A percentile compares a stretch with the other conserved stretches of the same genome.
Evolutionary conservation across 345 rosid species (phyloP).

Genomic region (Boechera divaricarpa): DNA sequence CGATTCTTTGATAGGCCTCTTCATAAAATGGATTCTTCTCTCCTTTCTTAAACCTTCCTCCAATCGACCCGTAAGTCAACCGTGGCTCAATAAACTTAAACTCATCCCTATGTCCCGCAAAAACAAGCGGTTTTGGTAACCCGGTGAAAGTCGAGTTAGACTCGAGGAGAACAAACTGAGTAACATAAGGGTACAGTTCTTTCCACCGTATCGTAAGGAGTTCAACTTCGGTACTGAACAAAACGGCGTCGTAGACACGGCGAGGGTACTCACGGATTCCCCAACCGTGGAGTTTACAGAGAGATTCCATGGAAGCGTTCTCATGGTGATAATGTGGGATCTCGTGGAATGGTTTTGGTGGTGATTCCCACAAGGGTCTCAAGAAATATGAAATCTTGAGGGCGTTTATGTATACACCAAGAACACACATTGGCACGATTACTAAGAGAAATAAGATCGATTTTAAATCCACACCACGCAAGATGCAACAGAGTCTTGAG

Average conservation of each 20-base stretch:
- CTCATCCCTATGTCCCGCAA: constrained; percentile 59
- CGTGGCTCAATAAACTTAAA: constrained; percentile 78
- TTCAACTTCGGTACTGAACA: constrained; percentile 83
- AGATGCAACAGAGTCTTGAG: constrained; percentile 85
- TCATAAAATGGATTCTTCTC: constrained; percentile 83
- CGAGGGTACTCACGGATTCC: constrained; percentile 82
- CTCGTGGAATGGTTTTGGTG: constrained; percentile 77
- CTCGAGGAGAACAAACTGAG: constrained; percentile 83
- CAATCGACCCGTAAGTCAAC: constrained; percentile 72
- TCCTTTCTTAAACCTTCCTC: constrained; percentile 79
- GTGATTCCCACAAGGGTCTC: constrained; percentile 87
- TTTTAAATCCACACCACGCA: constrained; percentile 83
- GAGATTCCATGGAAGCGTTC: constrained; percentile 77
- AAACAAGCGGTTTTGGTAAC: constrained; percentile 61
- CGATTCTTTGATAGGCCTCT: constrained; percentile 83
- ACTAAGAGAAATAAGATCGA: constrained; percentile 65
- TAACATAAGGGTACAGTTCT: constrained; percentile 76
- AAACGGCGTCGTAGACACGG: constrained; percentile 81
- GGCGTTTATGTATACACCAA: constrained; percentile 66
- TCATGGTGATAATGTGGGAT: constrained; percentile 84
- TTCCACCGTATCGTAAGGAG: constrained; percentile 77
- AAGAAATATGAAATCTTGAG: constrained; percentile 85
- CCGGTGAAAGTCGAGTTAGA: constrained; percentile 88
- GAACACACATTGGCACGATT: constrained; percentile 71
- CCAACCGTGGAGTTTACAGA: constrained; percentile 92